Evolutionary conservation across 2,329 filamentous ascomycete species (phyloP).

Genomic region (Aotearoamyces nothofagi): DNA sequence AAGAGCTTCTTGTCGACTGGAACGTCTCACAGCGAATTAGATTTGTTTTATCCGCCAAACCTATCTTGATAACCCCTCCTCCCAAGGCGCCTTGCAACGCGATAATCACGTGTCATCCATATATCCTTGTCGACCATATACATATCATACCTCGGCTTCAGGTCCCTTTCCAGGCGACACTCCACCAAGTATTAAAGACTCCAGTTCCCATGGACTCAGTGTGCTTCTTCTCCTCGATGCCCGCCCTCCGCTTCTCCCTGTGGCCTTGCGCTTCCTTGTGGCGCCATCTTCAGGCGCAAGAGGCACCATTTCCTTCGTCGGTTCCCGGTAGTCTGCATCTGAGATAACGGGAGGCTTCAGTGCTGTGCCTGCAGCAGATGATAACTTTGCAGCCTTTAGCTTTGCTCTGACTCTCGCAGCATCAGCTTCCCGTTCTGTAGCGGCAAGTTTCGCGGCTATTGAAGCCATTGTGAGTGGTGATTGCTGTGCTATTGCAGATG

Average conservation of each 20-base stretch:
- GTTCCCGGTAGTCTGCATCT: conserved; percentile 2
- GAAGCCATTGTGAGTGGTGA: conserved; percentile 44
- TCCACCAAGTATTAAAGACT: conserved; percentile 39
- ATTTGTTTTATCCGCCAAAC: too few species aligned
- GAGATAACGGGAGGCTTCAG: too few species aligned
- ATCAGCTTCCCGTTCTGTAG: conserved; percentile 47
- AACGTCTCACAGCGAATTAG: too few species aligned
- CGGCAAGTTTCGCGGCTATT: conserved; percentile 48
- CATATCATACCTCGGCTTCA: too few species aligned
- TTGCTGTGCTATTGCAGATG: conserved; percentile 25
- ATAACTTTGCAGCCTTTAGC: conserved; percentile 34
- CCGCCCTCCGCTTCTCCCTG: conserved; percentile 19
- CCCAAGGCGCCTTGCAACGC: too few species aligned
- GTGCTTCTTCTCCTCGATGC: conserved; percentile 57
- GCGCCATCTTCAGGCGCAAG: background rate
- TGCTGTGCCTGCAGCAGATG: conserved; percentile 9
- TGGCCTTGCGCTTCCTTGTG: conserved; percentile 23
- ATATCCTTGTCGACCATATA: too few species aligned
- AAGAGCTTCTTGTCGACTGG: too few species aligned
- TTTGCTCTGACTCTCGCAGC: conserved; percentile 48
- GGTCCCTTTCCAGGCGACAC: conserved; percentile 3
- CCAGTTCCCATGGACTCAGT: conserved; percentile 59
- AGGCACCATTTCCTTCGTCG: conserved; percentile 1
- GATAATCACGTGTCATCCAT: too few species aligned
- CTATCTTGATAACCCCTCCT: too few species aligned